These are phyloP conservation scores for Magnusiomyces sp. DNA, from an alignment of 1,139 yeast species.

Conservation along the genomic window DNA sequence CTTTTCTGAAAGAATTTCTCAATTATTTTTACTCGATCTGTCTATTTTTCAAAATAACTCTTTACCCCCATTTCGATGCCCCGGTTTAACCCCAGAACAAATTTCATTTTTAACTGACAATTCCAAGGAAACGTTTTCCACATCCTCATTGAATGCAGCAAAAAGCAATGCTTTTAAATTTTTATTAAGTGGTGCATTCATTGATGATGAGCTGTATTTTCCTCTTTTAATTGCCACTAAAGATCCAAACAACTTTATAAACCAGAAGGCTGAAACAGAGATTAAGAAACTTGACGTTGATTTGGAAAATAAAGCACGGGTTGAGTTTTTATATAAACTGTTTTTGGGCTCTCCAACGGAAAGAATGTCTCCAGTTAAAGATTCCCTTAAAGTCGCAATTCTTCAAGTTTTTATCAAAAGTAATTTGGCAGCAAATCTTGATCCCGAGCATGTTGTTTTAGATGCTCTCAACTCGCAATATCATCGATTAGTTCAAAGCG, in stretches of 20 bases:
- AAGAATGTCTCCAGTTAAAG: constrained; percentile 45
- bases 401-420: constrained; percentile 48
- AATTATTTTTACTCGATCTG: constrained; percentile 48
- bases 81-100: constrained; percentile 55
- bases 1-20: constrained; percentile 41
- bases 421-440: constrained; percentile 36
- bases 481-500: constrained; percentile 39
- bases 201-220: constrained; percentile 30
- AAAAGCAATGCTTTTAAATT: constrained; percentile 42
- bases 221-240: constrained; percentile 53
- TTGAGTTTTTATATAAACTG: constrained; percentile 41
- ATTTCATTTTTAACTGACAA: constrained; percentile 53
- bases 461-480: constrained; percentile 51
- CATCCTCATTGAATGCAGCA: constrained; percentile 34
- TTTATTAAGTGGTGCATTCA: constrained; percentile 34
- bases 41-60: constrained; percentile 5
- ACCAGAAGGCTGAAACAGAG: constrained; percentile 43
- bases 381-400: constrained; percentile 51
- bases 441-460: constrained; percentile 36
- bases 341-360: constrained; percentile 31
- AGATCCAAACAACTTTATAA: constrained; percentile 48
- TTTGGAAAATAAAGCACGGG: constrained; percentile 41
- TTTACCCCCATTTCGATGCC: constrained; percentile 33
- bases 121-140: constrained; percentile 54
- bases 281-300: constrained; percentile 47